phyloP scores from a whole-genome alignment of 2,329 filamentous ascomycete species.

The Monosporascus sp. region DNA sequence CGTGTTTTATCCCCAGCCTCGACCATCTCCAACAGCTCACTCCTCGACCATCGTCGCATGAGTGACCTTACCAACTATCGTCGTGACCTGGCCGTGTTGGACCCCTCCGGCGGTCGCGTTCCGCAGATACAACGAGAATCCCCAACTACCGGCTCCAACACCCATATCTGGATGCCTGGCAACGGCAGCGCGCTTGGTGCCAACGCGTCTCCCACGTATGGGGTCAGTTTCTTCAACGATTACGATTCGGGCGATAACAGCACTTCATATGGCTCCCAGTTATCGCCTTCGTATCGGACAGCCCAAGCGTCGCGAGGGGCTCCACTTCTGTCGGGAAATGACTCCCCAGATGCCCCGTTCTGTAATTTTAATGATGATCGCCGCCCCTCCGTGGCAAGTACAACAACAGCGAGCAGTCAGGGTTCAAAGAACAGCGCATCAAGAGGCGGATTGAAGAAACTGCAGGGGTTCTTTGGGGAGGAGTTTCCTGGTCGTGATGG shows the following conservation, averaged over 20 bases:
- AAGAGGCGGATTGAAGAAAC: slow-evolving; percentile 70
- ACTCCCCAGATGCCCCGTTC: slow-evolving; percentile 56
- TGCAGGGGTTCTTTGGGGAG: slow-evolving; percentile 90
- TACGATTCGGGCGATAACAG: slow-evolving; percentile 68
- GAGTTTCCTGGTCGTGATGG: slow-evolving; percentile 72
- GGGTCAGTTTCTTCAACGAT: slow-evolving; percentile 67
- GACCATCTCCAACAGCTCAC: slow-evolving; percentile 39
- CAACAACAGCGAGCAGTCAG: slow-evolving; percentile 78
- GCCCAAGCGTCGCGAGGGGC: slow-evolving; percentile 24
- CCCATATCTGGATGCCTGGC: slow-evolving; percentile 53
- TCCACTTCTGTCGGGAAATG: slow-evolving; percentile 37
- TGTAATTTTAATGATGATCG: slow-evolving; percentile 59
- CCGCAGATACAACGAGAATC: slow-evolving; percentile 57
- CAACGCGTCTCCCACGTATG: slow-evolving; percentile 32
- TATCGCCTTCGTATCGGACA: slow-evolving; percentile 65
- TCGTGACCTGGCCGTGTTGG: slow-evolving; percentile 65
- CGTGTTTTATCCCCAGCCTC: slow-evolving; percentile 37
- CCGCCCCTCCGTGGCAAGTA: slow-evolving; percentile 81
- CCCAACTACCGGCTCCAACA: slow-evolving; percentile 49
- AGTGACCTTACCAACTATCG: slow-evolving; percentile 65
- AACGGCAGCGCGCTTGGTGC: slow-evolving; percentile 29
- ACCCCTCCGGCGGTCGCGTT: slow-evolving; percentile 51
- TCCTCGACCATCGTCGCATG: slow-evolving; percentile 52
- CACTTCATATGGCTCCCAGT: slow-evolving; percentile 54
- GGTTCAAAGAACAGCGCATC: slow-evolving; percentile 71